phyloP scores from a whole-genome alignment of 2,329 filamentous ascomycete genomes.

The Aspergillus uvarum region DNA sequence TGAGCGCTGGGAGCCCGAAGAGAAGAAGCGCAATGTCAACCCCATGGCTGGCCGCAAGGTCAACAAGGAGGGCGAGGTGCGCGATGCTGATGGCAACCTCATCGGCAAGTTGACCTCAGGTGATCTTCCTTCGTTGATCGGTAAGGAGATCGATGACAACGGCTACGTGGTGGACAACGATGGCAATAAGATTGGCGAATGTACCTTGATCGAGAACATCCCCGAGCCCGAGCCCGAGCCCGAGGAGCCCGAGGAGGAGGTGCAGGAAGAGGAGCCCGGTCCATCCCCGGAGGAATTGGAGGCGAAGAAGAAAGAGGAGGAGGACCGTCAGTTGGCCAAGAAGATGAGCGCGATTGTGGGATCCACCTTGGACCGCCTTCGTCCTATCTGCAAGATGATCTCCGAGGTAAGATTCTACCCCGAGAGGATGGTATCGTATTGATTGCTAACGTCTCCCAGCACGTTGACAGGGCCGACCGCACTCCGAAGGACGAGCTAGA shows the following conservation, averaged over 20 bases:
- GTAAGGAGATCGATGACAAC: conserved; percentile 48
- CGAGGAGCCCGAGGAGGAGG: conserved; percentile 40
- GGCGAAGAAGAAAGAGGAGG: conserved; percentile 60
- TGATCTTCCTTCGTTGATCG: conserved; percentile 43
- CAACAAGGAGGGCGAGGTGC: conserved; percentile 52
- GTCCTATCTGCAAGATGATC: conserved; percentile 84
- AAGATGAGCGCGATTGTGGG: conserved; percentile 72
- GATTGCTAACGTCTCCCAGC: conserved; percentile 43
- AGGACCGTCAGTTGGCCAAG: conserved; percentile 73
- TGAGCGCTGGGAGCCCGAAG: conserved; percentile 66
- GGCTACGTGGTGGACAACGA: conserved; percentile 59
- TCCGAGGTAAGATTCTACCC: conserved; percentile 59
- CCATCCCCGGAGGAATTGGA: conserved; percentile 47
- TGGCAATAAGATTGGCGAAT: conserved; percentile 64
- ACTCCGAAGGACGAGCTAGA: conserved; percentile 84
- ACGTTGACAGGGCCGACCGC: conserved; percentile 76
- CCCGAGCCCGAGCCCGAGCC: conserved; percentile 29
- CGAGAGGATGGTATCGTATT: not conserved
- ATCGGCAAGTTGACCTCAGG: conserved; percentile 49
- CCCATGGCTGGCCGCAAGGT: conserved; percentile 58
- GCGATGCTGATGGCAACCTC: conserved; percentile 47
- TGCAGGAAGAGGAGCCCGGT: conserved; percentile 36
- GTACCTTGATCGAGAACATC: conserved; percentile 62
- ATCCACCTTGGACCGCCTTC: conserved; percentile 78
- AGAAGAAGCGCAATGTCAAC: conserved; percentile 56